Evolutionary conservation across 2,329 filamentous ascomycete genomes (phyloP), one percentile per base, ranked within the genome.

Genomic region (Botrytis porri): DNA sequence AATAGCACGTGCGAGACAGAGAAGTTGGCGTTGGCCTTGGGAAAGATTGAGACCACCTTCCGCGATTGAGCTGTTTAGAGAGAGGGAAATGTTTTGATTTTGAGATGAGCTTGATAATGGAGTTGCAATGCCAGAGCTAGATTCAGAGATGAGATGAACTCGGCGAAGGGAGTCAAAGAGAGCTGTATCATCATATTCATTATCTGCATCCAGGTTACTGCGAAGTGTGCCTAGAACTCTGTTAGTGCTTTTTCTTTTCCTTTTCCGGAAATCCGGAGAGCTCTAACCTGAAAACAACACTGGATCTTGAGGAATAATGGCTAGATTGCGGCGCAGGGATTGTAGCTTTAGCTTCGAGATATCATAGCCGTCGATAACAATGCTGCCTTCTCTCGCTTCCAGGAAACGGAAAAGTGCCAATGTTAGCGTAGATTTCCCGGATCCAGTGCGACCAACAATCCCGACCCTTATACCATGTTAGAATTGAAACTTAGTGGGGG

Each of bases 1-100:
- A 3, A 98, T 88, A 0, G 95, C 95, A 1, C 95, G 90, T 0
- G 94, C 94, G 1, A 98, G 87, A 0, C 61, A 54, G 22, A 98
- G 96, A 66, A 98, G 88, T 82, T 98, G 95, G 1, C 95, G 90
- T 83, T 98, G 95, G 22, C 95, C 95, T 35, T 97, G 90, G 9
- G 77, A 78, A 7, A 85, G 70, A 45, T 77, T 76, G 3, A 73
- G 86, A 0, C 92, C 92, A 37, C 90, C 90, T 79, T 93, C 90
- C 4, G 90, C 88, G 75, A 94, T 88, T 67, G 87, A 84, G 29
- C 89, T 90, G 41, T 83, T 82, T 9, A 94, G 85, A 54, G 87
- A 86, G 54, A 73, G 54, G 62, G 72, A 72, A 1, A 73, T 67
- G 37, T 74, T 77, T 16, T 57, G 66, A 37, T 77, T 75, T 37